Conservation (phyloP, 345 rosid genomes). For the Syzygium oleosum region DNA sequence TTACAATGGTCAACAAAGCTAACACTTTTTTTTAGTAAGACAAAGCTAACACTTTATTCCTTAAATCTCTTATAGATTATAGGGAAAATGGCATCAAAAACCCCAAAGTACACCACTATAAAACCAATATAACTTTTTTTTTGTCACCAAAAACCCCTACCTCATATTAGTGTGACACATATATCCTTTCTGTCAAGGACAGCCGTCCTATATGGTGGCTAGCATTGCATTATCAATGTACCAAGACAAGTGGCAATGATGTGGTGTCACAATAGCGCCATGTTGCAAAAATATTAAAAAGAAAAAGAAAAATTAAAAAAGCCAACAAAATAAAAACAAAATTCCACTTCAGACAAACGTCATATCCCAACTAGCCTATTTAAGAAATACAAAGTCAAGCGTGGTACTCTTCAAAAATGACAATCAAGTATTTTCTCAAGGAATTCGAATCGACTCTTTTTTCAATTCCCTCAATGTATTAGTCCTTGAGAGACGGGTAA, state of each 20-base stretch:
- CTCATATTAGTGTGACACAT: background rate
- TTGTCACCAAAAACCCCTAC: no score
- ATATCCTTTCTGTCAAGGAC: background rate
- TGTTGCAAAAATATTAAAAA: background rate
- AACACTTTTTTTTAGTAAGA: no score
- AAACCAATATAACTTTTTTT: no score
- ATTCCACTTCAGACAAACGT: background rate
- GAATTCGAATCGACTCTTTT: background rate
- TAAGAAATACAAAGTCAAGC: background rate
- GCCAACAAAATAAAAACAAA: background rate
- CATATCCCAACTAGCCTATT: background rate
- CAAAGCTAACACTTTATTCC: no score
- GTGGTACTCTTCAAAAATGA: background rate
- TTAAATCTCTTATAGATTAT: no score
- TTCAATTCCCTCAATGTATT: background rate
- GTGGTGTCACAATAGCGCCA: background rate
- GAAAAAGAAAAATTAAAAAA: background rate
- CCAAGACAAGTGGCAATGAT: background rate
- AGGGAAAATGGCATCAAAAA: no score
- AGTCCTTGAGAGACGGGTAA: background rate
- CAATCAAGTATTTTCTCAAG: background rate
- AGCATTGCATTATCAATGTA: background rate
- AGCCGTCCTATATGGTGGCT: background rate
- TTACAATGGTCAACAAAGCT: no score
- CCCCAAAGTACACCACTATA: no score